phyloP scores from a whole-genome alignment of 768 basidiomycete genomes.

The Mycena kentingensis region DNA sequence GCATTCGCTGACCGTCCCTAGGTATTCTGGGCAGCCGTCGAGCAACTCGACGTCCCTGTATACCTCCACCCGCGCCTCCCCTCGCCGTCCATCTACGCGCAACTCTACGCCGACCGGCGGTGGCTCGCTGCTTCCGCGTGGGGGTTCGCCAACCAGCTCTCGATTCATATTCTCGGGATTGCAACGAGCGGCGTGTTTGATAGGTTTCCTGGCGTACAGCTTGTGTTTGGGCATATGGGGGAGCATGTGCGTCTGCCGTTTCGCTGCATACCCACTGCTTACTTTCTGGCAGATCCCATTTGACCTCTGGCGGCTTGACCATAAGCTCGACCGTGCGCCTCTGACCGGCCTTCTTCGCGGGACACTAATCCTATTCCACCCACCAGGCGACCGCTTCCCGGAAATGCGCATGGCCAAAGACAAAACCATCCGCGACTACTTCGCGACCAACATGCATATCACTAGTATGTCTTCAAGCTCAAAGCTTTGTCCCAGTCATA shows the following conservation, averaged over 20 bases:
- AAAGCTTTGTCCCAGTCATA: background rate
- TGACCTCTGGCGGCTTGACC: conserved; percentile 24
- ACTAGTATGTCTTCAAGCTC: conserved; percentile 16
- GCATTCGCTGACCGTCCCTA: background rate
- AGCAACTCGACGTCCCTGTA: conserved; percentile 19
- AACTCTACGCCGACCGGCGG: conserved; percentile 19
- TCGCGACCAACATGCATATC: conserved; percentile 24
- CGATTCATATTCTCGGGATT: conserved; percentile 24
- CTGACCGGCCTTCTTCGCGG: background rate
- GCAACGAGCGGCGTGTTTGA: conserved; percentile 24
- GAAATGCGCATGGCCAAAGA: conserved; percentile 23
- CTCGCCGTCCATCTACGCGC: conserved; percentile 4
- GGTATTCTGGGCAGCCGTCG: conserved; percentile 20
- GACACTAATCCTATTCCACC: background rate
- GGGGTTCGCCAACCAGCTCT: conserved; percentile 24
- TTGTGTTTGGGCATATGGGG: conserved; percentile 23
- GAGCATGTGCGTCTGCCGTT: conserved; percentile 11
- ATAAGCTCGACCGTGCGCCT: conserved; percentile 22
- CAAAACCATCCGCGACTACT: conserved; percentile 23
- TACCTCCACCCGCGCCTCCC: conserved; percentile 21
- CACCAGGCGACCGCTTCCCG: conserved; percentile 20
- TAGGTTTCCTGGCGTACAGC: conserved; percentile 20
- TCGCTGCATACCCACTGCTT: background rate
- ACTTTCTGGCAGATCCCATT: conserved; percentile 16
- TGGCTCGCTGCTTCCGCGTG: conserved; percentile 20